Evolutionary conservation across 2,329 filamentous ascomycete species (phyloP).

Genomic region (Talaromyces islandicus): DNA sequence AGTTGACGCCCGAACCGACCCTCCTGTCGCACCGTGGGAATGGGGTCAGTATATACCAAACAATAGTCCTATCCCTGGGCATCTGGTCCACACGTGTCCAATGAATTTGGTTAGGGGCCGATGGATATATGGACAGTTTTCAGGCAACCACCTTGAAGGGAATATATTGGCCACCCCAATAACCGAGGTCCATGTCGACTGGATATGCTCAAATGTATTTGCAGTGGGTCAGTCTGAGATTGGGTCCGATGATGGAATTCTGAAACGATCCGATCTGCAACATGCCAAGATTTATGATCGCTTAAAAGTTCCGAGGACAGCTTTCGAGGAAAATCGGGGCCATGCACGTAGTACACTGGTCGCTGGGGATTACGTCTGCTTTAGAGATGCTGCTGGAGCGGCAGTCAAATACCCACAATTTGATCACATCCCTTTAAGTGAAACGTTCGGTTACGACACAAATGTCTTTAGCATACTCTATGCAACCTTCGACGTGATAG

Average conservation of each 20-base stretch:
- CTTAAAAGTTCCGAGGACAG: slow-evolving; percentile 13
- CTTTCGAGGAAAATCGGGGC: too few species aligned
- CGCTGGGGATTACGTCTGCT: slow-evolving; percentile 47
- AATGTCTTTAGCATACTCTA: slow-evolving; percentile 51
- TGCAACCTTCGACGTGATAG: slow-evolving; percentile 44
- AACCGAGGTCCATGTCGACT: slow-evolving; percentile 43
- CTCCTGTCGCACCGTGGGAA: background rate
- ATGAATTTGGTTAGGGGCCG: slow-evolving; percentile 46
- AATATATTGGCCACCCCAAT: slow-evolving; percentile 48
- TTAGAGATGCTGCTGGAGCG: slow-evolving; percentile 48
- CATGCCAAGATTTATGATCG: slow-evolving; percentile 19
- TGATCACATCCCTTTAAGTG: slow-evolving; percentile 39
- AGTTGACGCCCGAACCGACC: slow-evolving; percentile 16
- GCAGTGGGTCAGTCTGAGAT: slow-evolving; percentile 15
- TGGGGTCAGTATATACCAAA: slow-evolving; percentile 11
- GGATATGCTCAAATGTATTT: slow-evolving; percentile 43
- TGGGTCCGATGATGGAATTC: slow-evolving; percentile 9
- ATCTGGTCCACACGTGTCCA: slow-evolving; percentile 48
- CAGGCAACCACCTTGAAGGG: slow-evolving; percentile 46
- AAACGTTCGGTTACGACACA: slow-evolving; percentile 51
- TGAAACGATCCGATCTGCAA: slow-evolving; percentile 16
- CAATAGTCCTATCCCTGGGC: slow-evolving; percentile 19
- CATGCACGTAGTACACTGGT: slow-evolving; percentile 16
- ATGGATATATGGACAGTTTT: slow-evolving; percentile 49
- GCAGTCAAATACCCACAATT: slow-evolving; percentile 48